Conservation (phyloP, 139 green algal species). For the Tetradesmus obliquus region DNA sequence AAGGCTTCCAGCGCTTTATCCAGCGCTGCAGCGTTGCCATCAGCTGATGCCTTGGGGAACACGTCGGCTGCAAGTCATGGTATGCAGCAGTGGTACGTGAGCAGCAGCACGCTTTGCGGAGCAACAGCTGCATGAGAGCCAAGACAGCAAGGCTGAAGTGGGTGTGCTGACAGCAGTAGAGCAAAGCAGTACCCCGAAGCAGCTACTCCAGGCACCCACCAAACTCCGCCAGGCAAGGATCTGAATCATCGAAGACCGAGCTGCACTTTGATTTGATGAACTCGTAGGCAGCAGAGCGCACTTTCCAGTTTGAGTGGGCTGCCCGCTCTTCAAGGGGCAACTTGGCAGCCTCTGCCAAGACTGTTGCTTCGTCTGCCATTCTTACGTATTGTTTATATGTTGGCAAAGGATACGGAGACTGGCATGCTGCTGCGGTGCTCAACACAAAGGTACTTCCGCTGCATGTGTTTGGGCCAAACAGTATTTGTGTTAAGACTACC, state of each 20-base stretch:
- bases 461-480: neutral
- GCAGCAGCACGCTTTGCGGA: neutral
- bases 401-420: neutral
- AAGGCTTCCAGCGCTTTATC: slow-evolving; percentile 93
- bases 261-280: slow-evolving; percentile 72
- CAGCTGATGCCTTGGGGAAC: slow-evolving; percentile 84
- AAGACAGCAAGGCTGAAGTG: neutral
- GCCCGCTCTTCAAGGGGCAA: slow-evolving; percentile 73
- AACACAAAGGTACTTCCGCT: neutral
- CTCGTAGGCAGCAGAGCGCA: slow-evolving; percentile 82
- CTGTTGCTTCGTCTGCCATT: slow-evolving; percentile 71
- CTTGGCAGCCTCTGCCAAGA: slow-evolving; percentile 75
- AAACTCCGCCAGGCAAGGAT: slow-evolving; percentile 77
- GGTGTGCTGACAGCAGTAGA: neutral
- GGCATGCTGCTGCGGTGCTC: neutral
- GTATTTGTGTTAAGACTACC: too few species aligned
- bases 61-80: slow-evolving; percentile 69
- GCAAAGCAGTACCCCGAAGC: neutral
- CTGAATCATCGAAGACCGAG: slow-evolving; percentile 67
- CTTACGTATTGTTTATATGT: neutral
- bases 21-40: slow-evolving; percentile 91
- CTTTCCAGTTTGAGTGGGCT: slow-evolving; percentile 93
- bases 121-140: neutral
- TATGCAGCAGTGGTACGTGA: slow-evolving; percentile 44
- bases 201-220: slow-evolving; percentile 50